A percentile compares a stretch with the other conserved stretches of the same genome.
Evolutionary conservation across 2,329 filamentous ascomycete genomes (phyloP).

Genomic region (Exserohilum turcica): DNA sequence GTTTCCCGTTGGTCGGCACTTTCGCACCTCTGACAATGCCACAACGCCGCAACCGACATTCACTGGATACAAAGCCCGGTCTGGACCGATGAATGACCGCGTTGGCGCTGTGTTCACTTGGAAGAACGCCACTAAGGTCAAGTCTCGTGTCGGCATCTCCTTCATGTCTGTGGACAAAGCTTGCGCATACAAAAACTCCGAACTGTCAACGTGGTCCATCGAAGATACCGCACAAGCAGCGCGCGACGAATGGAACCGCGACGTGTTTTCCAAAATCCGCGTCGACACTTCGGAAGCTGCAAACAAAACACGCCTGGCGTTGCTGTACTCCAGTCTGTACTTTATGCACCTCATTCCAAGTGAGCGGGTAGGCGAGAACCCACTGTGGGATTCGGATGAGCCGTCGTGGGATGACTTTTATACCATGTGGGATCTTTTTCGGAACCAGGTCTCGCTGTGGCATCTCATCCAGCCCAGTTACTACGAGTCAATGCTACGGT

Average conservation of each 20-base stretch:
- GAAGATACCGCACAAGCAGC: constrained; percentile 49
- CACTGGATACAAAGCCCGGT: constrained; percentile 32
- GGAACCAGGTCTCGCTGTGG: constrained; percentile 54
- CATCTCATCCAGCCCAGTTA: constrained; percentile 68
- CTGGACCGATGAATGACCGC: constrained; percentile 48
- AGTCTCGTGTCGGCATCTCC: constrained; percentile 58
- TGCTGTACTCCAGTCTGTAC: constrained; percentile 44
- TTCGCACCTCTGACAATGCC: constrained; percentile 38
- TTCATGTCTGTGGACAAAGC: constrained; percentile 54
- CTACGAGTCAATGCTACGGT: constrained; percentile 70
- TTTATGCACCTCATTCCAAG: constrained; percentile 47
- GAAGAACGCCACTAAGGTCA: constrained; percentile 47
- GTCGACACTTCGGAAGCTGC: constrained; percentile 35
- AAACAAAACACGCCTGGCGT: constrained; percentile 40
- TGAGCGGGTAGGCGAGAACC: constrained; percentile 64
- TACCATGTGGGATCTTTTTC: constrained; percentile 74
- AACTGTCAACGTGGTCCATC: constrained; percentile 53
- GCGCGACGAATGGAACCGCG: constrained; percentile 54
- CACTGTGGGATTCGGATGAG: constrained; percentile 68
- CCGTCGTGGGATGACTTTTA: constrained; percentile 74
- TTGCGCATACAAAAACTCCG: constrained; percentile 54
- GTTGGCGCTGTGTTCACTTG: constrained; percentile 60
- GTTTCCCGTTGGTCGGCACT: constrained; percentile 42
- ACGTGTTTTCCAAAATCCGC: constrained; percentile 64
- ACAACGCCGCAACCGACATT: constrained; percentile 40